A percentile compares a stretch with the other conserved stretches of the same genome.
phyloP scores from a whole-genome alignment of 1,284 basidiomycete genomes.

The Flammula alnicola region DNA sequence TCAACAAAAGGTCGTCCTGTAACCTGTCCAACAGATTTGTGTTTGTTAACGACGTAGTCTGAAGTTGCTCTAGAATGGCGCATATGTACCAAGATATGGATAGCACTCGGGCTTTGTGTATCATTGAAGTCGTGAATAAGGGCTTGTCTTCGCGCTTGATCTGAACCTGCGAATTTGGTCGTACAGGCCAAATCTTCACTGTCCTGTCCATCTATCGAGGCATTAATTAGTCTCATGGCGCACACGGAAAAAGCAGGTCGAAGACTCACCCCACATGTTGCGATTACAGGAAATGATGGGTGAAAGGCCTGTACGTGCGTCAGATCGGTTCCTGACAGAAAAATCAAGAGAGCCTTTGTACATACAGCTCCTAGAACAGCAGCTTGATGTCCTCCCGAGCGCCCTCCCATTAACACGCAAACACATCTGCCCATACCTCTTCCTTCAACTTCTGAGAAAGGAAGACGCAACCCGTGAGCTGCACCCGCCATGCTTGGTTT shows the following conservation, averaged over 20 bases:
- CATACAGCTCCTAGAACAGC: slow-evolving; percentile 69
- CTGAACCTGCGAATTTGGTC: slow-evolving; percentile 35
- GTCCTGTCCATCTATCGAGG: slow-evolving; percentile 62
- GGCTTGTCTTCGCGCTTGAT: slow-evolving; percentile 73
- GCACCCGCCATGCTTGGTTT: slow-evolving; percentile 61
- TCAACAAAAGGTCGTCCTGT: slow-evolving; percentile 58
- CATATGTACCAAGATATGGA: slow-evolving; percentile 62
- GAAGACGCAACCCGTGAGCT: slow-evolving; percentile 67
- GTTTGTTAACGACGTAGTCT: neutral
- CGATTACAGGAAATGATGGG: slow-evolving; percentile 60
- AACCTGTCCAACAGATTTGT: slow-evolving; percentile 48
- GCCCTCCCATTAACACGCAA: slow-evolving; percentile 64
- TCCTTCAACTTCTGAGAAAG: slow-evolving; percentile 53
- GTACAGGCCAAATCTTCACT: slow-evolving; percentile 72
- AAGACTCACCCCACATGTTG: slow-evolving; percentile 75
- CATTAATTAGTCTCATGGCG: neutral
- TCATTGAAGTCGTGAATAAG: slow-evolving; percentile 63
- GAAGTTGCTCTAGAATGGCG: neutral
- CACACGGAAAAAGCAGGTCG: slow-evolving; percentile 2
- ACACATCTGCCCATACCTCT: slow-evolving; percentile 65
- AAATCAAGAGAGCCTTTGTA: slow-evolving; percentile 7
- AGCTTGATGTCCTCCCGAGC: slow-evolving; percentile 71
- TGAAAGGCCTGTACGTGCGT: slow-evolving; percentile 73
- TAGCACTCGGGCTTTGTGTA: slow-evolving; percentile 69
- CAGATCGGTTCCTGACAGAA: neutral